Percentiles rank a stretch among this genome's conserved stretches.
Evolutionary conservation across 306 rosid genomes (phyloP).

Genomic region (Vigna trinervia): DNA sequence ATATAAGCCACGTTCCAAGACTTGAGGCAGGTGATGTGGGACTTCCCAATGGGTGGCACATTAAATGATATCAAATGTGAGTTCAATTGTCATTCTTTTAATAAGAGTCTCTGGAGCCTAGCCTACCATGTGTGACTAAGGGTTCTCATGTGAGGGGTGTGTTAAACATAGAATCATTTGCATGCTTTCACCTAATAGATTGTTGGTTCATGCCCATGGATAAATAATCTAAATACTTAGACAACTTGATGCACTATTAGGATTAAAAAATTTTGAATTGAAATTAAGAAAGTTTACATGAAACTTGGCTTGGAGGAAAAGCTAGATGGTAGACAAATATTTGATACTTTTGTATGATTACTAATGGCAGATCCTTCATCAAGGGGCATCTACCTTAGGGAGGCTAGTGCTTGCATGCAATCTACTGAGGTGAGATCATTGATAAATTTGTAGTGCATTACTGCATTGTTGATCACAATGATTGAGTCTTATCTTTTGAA

Average conservation of each 20-base stretch:
- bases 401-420: conserved; percentile 77
- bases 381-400: conserved; percentile 95
- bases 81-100: not conserved
- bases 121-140: conserved; percentile 2
- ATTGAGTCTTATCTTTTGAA: conserved; percentile 21
- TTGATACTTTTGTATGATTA: conserved; percentile 45
- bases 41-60: not conserved
- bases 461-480: conserved; percentile 5
- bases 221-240: conserved; percentile 2
- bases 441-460: conserved; percentile 38
- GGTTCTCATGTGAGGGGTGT: not conserved
- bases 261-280: conserved; percentile 17
- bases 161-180: not conserved
- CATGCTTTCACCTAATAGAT: not conserved
- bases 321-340: not conserved
- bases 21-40: too few species aligned
- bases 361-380: conserved; percentile 70
- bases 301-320: conserved; percentile 27
- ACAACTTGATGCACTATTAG: conserved; percentile 13
- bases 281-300: conserved; percentile 14
- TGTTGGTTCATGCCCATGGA: conserved; percentile 34
- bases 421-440: conserved; percentile 77
- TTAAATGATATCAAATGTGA: not conserved
- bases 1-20: too few species aligned
- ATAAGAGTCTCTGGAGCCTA: not conserved